Evolutionary conservation across 106 monocot species (phyloP).

Genomic region (Dendrobium officinale): DNA sequence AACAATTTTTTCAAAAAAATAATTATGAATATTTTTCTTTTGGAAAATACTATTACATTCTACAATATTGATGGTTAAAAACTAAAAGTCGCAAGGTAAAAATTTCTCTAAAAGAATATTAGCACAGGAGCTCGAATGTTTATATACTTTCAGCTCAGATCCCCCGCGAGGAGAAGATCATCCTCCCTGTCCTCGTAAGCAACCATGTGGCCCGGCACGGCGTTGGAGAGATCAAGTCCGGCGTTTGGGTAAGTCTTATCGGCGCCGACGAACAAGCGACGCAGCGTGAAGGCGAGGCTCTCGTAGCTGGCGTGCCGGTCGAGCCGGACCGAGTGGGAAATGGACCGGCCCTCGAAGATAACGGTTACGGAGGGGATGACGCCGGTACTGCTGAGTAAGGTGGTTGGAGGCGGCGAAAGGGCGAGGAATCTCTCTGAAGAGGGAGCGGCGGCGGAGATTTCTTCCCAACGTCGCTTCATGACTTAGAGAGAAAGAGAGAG

Average conservation of each 20-base stretch:
- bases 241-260: background rate
- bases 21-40: no score
- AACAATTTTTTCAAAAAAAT: no score
- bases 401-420: background rate
- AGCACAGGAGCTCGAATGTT: background rate
- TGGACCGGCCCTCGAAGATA: slow-evolving; percentile 69
- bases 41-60: no score
- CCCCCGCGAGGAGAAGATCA: slow-evolving; percentile 80
- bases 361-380: slow-evolving; percentile 52
- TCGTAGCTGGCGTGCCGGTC: slow-evolving; percentile 47
- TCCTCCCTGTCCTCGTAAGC: slow-evolving; percentile 90
- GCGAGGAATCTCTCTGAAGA: background rate
- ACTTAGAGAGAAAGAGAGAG: no score
- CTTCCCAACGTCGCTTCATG: background rate
- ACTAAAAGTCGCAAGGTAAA: no score
- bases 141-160: slow-evolving; percentile 69
- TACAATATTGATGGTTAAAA: no score
- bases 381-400: background rate
- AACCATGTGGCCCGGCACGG: slow-evolving; percentile 70
- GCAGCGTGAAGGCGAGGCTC: slow-evolving; percentile 62
- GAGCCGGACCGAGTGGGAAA: slow-evolving; percentile 71
- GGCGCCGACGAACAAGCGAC: slow-evolving; percentile 45
- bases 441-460: background rate
- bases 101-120: no score
- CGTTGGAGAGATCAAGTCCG: slow-evolving; percentile 50